phyloP scores from a whole-genome alignment of 2,329 filamentous ascomycete genomes.

The Ophiosphaerella korrae region DNA sequence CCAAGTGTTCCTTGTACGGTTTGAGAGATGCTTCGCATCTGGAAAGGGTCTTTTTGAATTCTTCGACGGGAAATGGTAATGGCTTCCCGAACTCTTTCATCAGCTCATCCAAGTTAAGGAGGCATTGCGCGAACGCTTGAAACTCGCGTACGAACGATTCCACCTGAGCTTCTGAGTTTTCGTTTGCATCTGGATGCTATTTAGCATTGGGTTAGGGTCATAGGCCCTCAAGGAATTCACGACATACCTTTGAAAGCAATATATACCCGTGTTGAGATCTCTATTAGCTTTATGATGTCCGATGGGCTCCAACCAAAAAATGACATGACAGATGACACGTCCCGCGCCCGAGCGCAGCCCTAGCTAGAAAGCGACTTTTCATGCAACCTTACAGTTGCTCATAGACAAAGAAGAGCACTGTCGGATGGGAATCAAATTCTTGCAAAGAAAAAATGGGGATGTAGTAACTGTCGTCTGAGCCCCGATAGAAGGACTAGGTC shows the following conservation, averaged over 20 bases:
- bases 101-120: constrained; percentile 33
- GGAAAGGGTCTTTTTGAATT: constrained; percentile 38
- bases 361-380: constrained; percentile 16
- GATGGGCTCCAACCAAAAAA: constrained; percentile 41
- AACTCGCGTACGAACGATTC: constrained; percentile 37
- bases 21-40: constrained; percentile 36
- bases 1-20: constrained; percentile 35
- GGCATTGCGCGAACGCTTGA: constrained; percentile 34
- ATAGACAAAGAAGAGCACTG: constrained; percentile 10
- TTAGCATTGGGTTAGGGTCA: constrained; percentile 10
- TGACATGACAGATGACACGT: constrained; percentile 28
- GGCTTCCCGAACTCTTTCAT: constrained; percentile 42
- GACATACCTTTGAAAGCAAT: constrained; percentile 40
- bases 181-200: constrained; percentile 34
- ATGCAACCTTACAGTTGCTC: constrained; percentile 23
- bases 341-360: constrained; percentile 37
- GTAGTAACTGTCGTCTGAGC: constrained; percentile 16
- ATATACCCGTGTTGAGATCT: constrained; percentile 40
- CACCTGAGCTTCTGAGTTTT: constrained; percentile 42
- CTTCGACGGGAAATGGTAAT: constrained; percentile 35
- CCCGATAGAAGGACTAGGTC: constrained; percentile 5
- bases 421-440: constrained; percentile 22
- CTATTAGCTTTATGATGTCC: constrained; percentile 39
- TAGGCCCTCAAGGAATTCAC: background rate
- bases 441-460: constrained; percentile 7